Percentiles rank a stretch among this genome's conserved stretches.
Conservation (phyloP, 1,139 yeast species). For the Candida sp. region DNA sequence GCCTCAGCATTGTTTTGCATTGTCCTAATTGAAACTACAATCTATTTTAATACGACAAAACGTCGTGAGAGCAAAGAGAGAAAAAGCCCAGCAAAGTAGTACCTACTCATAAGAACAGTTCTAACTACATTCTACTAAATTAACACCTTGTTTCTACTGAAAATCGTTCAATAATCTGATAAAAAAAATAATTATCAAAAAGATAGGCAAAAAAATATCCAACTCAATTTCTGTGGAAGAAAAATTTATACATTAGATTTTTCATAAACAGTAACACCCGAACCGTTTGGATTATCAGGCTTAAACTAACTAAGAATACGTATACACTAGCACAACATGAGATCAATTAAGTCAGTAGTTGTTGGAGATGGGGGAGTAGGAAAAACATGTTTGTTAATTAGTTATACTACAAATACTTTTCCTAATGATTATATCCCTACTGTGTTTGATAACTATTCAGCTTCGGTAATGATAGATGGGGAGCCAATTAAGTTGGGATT, state of each 20-base stretch:
- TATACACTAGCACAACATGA: constrained; percentile 39
- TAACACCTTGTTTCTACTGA: too few relatives aligned
- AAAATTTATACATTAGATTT: not conserved
- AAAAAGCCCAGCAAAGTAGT: too few relatives aligned
- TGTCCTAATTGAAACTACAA: not conserved
- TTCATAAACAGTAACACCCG: not conserved
- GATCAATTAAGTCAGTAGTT: constrained; percentile 92
- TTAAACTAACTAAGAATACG: not conserved
- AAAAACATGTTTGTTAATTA: constrained; percentile 82
- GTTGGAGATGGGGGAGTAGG: constrained; percentile 99
- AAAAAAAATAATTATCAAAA: too few relatives aligned
- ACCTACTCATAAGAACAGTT: too few relatives aligned
- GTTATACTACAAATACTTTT: constrained; percentile 91
- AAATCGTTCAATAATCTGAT: too few relatives aligned
- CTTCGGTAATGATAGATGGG: constrained; percentile 80
- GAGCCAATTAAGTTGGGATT: constrained; percentile 80
- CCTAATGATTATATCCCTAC: constrained; percentile 97
- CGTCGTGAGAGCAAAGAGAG: not conserved
- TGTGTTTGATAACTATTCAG: constrained; percentile 86
- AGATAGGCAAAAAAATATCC: not conserved
- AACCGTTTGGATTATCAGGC: not conserved
- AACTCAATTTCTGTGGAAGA: constrained; percentile 1
- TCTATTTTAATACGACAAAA: not conserved
- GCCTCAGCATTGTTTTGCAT: not conserved
- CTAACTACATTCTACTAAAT: too few relatives aligned